Evolutionary conservation across 106 monocot genomes (phyloP), one percentile per base, ranked within the genome.

Genomic region (Dendrobium officinale): DNA sequence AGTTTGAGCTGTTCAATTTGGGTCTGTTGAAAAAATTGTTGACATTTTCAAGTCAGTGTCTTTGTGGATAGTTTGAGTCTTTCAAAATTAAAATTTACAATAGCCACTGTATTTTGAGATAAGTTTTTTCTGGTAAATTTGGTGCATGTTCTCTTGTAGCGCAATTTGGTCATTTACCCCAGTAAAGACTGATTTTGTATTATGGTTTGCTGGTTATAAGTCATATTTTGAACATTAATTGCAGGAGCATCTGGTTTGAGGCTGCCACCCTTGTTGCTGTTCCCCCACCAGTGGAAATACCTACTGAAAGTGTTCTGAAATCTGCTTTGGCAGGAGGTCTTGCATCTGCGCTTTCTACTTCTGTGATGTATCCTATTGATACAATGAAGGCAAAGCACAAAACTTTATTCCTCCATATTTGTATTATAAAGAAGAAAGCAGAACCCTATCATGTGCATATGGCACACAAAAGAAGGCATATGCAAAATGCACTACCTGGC

Each of bases 251-350:
- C 17, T 90, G 90, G 90, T 90, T 90, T 84, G 87, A 90, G 85
- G 90, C 90, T 81, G 87, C 90, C 47, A 90, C 90, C 42, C 83
- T 87, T 67, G 90, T 90, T 56, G 80, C 87, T 64, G 85, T 87
- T 0, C 87, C 90, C 9, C 90, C 90, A 81, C 90, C 90, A 75
- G 83, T 90, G 67, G 87, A 85, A 82, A 90, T 90, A 83, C 83
- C 83, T 79, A 75, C 87, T 64, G 90, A 79, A 84, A 90, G 75
- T 87, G 87, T 87, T 33, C 27, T 87, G 75, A 90, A 87, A 78
- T 83, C 87, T 81, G 90, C 90, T 82, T 77, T 90, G 78, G 90
- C 90, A 73, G 90, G 90, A 81, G 90, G 90, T 37, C 87, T 90
- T 78, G 90, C 90, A 75, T 82, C 55, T 83, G 90, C 90, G 49